Conservation (phyloP, 805 yeast genomes). For the Candida methanosorbosa region DNA sequence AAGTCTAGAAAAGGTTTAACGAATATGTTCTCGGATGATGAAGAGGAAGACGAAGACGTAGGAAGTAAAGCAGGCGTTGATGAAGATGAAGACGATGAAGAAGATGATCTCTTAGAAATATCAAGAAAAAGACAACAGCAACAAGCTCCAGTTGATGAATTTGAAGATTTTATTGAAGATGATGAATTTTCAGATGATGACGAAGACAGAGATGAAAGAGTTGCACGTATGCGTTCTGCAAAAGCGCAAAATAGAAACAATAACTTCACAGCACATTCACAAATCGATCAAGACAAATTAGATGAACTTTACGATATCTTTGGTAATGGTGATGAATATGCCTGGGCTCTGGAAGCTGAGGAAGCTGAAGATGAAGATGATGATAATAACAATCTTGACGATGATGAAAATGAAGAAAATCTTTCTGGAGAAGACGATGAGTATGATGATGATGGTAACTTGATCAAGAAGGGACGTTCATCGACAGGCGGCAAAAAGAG, state of each 20-base stretch:
- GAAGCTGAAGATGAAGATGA: conserved; percentile 49
- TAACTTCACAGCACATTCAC: conserved; percentile 24
- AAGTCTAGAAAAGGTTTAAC: conserved; percentile 34
- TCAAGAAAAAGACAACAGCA: conserved; percentile 16
- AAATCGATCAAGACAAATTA: conserved; percentile 81
- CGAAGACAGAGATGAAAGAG: conserved; percentile 44
- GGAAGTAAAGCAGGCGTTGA: conserved; percentile 18
- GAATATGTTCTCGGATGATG: conserved; percentile 66
- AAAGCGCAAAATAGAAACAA: conserved; percentile 17
- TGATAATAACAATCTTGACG: conserved; percentile 38
- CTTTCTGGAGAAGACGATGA: too few species aligned
- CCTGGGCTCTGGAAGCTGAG: conserved; percentile 95
- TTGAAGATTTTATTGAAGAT: conserved; percentile 95
- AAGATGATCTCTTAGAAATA: conserved; percentile 22
- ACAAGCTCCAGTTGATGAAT: conserved; percentile 51
- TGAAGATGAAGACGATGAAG: conserved; percentile 25
- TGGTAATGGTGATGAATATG: conserved; percentile 96
- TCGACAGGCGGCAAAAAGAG: too few species aligned
- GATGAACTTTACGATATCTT: conserved; percentile 92
- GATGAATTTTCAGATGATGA: conserved; percentile 93
- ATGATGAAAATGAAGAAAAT: conserved; percentile 19
- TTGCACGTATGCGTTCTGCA: conserved; percentile 27
- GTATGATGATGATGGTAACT: conserved; percentile 28
- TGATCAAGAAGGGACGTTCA: conserved; percentile 19
- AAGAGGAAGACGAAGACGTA: conserved; percentile 21